Evolutionary conservation across 768 basidiomycete species (phyloP), one percentile per base, ranked within the genome.

Genomic region (Bullera alba): DNA sequence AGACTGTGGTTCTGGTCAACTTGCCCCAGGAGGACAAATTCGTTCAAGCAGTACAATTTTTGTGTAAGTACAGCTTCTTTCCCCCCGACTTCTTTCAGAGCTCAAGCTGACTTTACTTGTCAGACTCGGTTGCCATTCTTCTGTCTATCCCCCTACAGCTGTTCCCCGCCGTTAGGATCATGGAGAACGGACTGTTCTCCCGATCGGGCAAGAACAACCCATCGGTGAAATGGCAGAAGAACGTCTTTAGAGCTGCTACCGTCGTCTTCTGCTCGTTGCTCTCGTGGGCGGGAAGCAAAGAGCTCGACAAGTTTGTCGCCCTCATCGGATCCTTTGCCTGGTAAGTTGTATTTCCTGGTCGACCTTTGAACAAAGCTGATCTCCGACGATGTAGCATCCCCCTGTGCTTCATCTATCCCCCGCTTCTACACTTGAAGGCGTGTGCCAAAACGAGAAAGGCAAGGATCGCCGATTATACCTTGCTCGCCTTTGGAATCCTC

Each of bases 111-210:
- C 76, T 83, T 15, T 35, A 43, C 15, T 26, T 1, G 16, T 17
- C 46, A 65, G 63, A 95, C 74, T 84, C 88, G n/a, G 74, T 90
- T 29, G 95, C 92, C 12, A 97, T 97, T 73, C 67, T 77, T 41
- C 60, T 74, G 8, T 95, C 91, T 14, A 84, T 86, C 6, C 91
- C 93, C 0, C 80, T 97, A 0, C 92, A 97, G 73, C 83, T 96
- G 49, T 96, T 97, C 87, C 95, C 95, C 0, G 95, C 93, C 2
- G 83, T 93, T 41, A 83, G 95, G 46, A 97, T 99, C 65, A 81
- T 96, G 75, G 95, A 99, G 78, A 93, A 96, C 66, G 92, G 87
- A 3, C 63, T 97, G 25, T 96, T 97, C 70, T 82, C 82, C 38
- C 44, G 60, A 44, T 89, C 86, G 60, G 95, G 95, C 42, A 96